Percentiles rank a stretch among this genome's conserved stretches.
These are phyloP conservation scores for Epichloe coenophiala DNA, from an alignment of 2,329 filamentous ascomycete species.

Conservation along the genomic window DNA sequence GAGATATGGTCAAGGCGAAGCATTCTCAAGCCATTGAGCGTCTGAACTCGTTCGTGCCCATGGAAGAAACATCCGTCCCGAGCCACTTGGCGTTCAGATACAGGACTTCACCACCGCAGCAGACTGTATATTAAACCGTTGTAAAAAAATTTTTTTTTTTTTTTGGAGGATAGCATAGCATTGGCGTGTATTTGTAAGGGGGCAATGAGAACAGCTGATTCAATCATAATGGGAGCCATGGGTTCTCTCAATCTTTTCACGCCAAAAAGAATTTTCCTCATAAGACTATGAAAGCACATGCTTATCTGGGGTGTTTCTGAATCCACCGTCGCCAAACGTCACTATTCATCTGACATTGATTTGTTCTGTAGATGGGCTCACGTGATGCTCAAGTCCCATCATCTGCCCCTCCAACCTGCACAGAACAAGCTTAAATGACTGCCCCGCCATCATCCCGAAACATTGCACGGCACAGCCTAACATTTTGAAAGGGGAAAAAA, in stretches of 20 bases:
- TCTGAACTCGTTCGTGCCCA: constrained; percentile 18
- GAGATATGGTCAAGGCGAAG: constrained; percentile 62
- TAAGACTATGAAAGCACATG: background rate
- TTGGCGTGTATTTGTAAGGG: constrained; percentile 1
- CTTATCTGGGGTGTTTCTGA: background rate
- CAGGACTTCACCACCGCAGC: constrained; percentile 5
- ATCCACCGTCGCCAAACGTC: background rate
- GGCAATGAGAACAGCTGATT: background rate
- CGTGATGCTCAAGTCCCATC: constrained; percentile 6
- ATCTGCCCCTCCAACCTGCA: constrained; percentile 9
- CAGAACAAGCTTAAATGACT: background rate
- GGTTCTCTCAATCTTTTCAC: too few species aligned
- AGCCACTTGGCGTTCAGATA: constrained; percentile 13
- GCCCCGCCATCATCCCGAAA: constrained; percentile 3
- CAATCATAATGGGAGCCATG: too few species aligned
- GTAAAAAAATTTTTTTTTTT: background rate
- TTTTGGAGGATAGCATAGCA: constrained; percentile 4
- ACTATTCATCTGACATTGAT: background rate
- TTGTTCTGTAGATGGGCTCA: constrained; percentile 4
- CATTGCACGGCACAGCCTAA: background rate
- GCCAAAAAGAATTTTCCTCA: too few species aligned
- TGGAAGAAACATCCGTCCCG: constrained; percentile 22
- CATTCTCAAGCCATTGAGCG: constrained; percentile 21
- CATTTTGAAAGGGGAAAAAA: background rate
- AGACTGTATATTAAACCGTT: too few species aligned